Percentiles rank a stretch among this genome's conserved stretches.
Conservation (phyloP, 2,329 filamentous ascomycete species). For the Pseudogymnoascus verrucosus region DNA sequence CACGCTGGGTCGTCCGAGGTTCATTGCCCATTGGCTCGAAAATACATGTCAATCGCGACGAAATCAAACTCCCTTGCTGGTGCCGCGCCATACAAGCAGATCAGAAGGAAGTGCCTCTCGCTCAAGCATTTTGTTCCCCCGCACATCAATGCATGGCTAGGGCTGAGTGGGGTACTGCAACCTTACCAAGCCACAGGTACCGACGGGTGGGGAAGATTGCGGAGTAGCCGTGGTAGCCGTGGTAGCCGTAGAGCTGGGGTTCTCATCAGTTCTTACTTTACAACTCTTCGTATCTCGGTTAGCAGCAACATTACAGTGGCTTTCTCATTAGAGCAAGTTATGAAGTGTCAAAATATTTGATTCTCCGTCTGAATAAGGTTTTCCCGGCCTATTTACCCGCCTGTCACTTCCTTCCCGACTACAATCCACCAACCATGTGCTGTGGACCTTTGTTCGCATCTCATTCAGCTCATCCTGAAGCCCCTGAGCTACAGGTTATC, state of each 20-base stretch:
- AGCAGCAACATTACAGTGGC: background rate
- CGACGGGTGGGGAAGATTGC: background rate
- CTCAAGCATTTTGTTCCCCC: background rate
- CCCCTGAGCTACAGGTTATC: slow-evolving; percentile 28
- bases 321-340: background rate
- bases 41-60: background rate
- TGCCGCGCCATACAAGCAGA: background rate
- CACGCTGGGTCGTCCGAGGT: background rate
- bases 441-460: background rate
- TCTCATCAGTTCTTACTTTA: background rate
- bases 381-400: background rate
- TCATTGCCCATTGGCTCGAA: background rate
- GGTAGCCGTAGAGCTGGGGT: background rate
- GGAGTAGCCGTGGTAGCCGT: background rate
- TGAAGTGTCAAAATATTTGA: background rate
- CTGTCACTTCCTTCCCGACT: background rate
- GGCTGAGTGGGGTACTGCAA: background rate
- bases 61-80: background rate
- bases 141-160: background rate
- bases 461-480: slow-evolving; percentile 24
- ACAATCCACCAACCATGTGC: background rate
- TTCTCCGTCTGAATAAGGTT: background rate
- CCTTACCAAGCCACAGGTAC: background rate
- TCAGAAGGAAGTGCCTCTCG: background rate
- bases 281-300: background rate